Conservation (phyloP, 202 grass and related monocot species). For the Cymbopogon flexuosus region DNA sequence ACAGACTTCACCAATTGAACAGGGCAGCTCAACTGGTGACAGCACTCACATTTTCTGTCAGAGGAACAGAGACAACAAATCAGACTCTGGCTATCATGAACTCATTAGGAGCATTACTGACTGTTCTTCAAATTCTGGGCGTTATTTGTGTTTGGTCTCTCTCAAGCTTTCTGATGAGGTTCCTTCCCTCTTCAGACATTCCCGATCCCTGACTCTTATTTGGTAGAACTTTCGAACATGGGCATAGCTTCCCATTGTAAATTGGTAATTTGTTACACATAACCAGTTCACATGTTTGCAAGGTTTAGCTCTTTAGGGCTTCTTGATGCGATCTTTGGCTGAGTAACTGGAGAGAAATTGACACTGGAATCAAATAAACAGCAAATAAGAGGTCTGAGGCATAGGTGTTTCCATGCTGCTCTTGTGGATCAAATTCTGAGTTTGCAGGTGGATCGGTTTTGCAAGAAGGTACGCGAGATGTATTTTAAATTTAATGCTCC, state of each 20-base stretch:
- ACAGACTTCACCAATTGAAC: slow-evolving; percentile 94
- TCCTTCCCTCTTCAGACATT: slow-evolving; percentile 75
- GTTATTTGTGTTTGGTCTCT: slow-evolving; percentile 95
- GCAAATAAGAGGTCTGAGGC: slow-evolving; percentile 22
- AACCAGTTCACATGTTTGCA: slow-evolving; percentile 30
- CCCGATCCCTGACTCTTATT: slow-evolving; percentile 42
- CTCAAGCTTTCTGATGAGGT: slow-evolving; percentile 94
- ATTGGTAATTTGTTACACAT: slow-evolving; percentile 33
- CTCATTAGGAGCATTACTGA: slow-evolving; percentile 74
- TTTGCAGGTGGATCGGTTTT: slow-evolving; percentile 20
- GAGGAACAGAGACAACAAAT: slow-evolving; percentile 66
- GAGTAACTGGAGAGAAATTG: neutral
- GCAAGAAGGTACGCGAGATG: neutral
- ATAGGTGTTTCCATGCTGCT: neutral
- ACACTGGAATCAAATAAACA: slow-evolving; percentile 22
- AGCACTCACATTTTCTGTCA: slow-evolving; percentile 85
- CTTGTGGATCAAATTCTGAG: slow-evolving; percentile 14
- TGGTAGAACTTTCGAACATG: slow-evolving; percentile 7
- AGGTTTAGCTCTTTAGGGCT: slow-evolving; percentile 12
- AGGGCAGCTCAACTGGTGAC: slow-evolving; percentile 91
- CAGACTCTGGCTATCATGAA: slow-evolving; percentile 86
- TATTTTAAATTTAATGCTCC: neutral
- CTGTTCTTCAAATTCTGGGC: slow-evolving; percentile 86
- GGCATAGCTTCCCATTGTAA: slow-evolving; percentile 14
- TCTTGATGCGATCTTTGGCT: neutral